Evolutionary conservation across 192 early-diverging fungal genomes (phyloP), one percentile per base, ranked within the genome.

Genomic region (Coemansia aciculifera): DNA sequence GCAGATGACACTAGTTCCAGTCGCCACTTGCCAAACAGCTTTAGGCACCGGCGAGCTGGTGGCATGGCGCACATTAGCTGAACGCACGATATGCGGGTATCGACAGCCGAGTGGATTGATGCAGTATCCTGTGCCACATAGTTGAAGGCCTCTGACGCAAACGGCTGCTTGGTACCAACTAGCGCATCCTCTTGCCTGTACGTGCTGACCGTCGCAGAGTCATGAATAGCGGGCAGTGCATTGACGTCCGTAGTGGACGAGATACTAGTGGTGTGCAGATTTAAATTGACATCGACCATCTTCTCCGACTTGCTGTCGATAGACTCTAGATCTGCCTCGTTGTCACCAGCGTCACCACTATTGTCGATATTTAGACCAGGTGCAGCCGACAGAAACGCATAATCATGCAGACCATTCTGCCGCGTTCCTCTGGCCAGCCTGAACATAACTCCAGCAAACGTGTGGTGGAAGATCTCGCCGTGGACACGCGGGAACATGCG

Each of bases 401-500:
- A 83, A 54, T 83, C 80, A 56, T 69, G 75, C 2, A 83, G 69
- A 19, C 80, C 80, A 6, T 75, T 72, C 59, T 83, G 80, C 40
- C 59, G 34, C 3, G 66, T 71, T 31, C 86, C 67, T 8, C 82
- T 71, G 9, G 77, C 68, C 66, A 90, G 39, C 10, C 85, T 69
- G 13, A 86, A 36, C 71, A 88, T 69, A 3, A 77, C 67, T 0
- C 89, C 88, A 70, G 82, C 85, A 60, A 86, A 24, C 15, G 85
- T 68, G 43, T 86, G 70, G 65, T 89, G 81, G 69, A 88, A 79
- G 9, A 85, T 60, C 74, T 93, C 88, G 15, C 87, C 88, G 34
- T 83, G 83, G 7, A 79, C 82, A 31, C 81, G 76, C 12, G 91
- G 91, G 63, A 90, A 83, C 71, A 89, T 78, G 29, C 91, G 87